Evolutionary conservation across 306 rosid genomes (phyloP), one percentile per base, ranked within the genome.

Genomic region (Trifolium repens): DNA sequence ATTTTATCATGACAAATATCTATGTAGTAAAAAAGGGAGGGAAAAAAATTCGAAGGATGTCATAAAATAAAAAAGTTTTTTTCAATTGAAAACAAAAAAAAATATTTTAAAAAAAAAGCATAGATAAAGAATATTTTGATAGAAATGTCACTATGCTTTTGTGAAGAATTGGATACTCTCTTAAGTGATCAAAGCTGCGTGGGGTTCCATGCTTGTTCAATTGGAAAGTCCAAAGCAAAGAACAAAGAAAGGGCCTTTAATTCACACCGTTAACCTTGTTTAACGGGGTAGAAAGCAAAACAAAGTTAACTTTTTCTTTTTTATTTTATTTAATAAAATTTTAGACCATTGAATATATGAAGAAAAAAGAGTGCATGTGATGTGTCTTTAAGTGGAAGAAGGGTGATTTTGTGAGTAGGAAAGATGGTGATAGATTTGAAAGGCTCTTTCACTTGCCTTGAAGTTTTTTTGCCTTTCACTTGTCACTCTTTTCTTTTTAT

Each of bases 111-210:
- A 5, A 5, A 39, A 58, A 37, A 46, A 16, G 30, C 44, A 55
- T 80, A 69, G 46, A 22, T 64, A 60, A 78, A 85, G 87, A 81
- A 86, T 81, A 79, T 86, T 74, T 86, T 81, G 88, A 79, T 74
- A 47, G 34, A 67, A 83, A 81, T 77, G 75, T 71, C 10, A 79
- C 46, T 72, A 80, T 69, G 83, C 74, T 80, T 76, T 82, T 60
- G 67, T 76, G 93, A 82, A 84, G 97, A 88, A 91, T 84, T 85
- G 71, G 93, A 85, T 86, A 47, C 93, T 77, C 79, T 69, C 65
- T 53, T 27, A 53, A 71, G 75, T 70, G 78, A 79, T 59, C 81
- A 82, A 74, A 65, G 65, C 67, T 47, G n/a, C 47, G 69, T 78
- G 66, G 79, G 72, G 78, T 46, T 14, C 59, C 72, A 60, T 83